phyloP scores from a whole-genome alignment of 2,329 filamentous ascomycete species.

The Colletotrichum horii region DNA sequence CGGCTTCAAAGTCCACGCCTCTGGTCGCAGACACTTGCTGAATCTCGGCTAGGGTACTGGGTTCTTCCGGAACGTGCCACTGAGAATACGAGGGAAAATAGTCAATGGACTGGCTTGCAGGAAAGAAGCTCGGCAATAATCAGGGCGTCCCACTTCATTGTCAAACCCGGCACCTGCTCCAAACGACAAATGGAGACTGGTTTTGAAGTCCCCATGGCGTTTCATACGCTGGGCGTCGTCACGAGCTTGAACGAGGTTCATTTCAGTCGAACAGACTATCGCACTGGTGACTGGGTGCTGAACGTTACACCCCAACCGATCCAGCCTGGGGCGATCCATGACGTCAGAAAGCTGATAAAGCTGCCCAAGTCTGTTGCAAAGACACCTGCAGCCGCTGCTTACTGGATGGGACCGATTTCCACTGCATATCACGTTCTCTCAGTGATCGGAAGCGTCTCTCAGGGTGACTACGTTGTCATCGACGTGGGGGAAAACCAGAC shows the following conservation, averaged over 20 bases:
- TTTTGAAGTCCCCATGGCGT: neutral
- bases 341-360: neutral
- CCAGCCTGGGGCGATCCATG: neutral
- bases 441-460: neutral
- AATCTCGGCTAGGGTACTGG: neutral
- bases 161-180: neutral
- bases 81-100: neutral
- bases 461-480: neutral
- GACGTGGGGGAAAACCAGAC: neutral
- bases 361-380: neutral
- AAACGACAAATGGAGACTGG: neutral
- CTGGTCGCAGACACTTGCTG: neutral
- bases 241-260: neutral
- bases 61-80: neutral
- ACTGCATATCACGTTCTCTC: neutral
- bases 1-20: neutral
- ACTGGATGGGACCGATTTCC: neutral
- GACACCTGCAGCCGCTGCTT: neutral
- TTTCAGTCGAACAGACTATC: neutral
- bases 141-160: neutral
- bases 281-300: neutral
- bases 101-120: neutral
- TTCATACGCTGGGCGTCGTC: neutral
- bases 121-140: neutral
- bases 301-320: neutral